Base-by-base conservation (phyloP, 75 land plant species). In the Picea glauca region DNA sequence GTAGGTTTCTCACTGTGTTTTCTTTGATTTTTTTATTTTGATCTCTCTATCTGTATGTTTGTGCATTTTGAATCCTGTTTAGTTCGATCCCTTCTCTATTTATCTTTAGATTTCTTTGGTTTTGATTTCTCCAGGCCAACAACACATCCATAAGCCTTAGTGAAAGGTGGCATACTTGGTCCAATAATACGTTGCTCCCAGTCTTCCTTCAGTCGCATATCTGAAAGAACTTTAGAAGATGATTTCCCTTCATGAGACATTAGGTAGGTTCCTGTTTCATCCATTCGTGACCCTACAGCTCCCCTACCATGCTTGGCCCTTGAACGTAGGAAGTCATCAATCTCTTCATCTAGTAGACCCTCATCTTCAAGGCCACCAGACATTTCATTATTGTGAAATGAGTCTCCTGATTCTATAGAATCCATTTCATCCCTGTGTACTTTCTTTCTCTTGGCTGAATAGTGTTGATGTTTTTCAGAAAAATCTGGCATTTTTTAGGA, bases 211-310 rank as follows among this genome's bases (percentile, higher is more conserved):
- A 75, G 63, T 50, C 82, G 76, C 21, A 66, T 8, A 76, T 83
- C 89, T 54, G 86, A 8, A 2, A 70, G 57, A 62, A 56, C 81
- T 26, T 13, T 8, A 21, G 64, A 43, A 46, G 87, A 26, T 20
- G 61, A 38, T 13, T n/a, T 58, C 23, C 76, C 76, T 26, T 56
- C 35, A 21, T 30, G 23, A 32, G 75, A 59, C 8, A 79, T 30
- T 46, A 84, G 87, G 72, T 90, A 96, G 30, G 96, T 93, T 46
- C 96, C 96, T 17, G 94, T 60, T 89, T 96, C 98, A 84, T 96
- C 98, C 96, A 96, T 96, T 59, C 98, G 88, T 68, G 98, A 90
- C 2, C 98, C 98, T 77, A 96, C 80, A 33, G 88, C 84, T 78
- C 98, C 98, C 82, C 96, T 84, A 11, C 98, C 98, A 56, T 93